Percentiles rank a stretch among this genome's conserved stretches.
These are phyloP conservation scores for Millerozyma acaciae DNA, from an alignment of 805 yeast genomes.

Conservation along the genomic window DNA sequence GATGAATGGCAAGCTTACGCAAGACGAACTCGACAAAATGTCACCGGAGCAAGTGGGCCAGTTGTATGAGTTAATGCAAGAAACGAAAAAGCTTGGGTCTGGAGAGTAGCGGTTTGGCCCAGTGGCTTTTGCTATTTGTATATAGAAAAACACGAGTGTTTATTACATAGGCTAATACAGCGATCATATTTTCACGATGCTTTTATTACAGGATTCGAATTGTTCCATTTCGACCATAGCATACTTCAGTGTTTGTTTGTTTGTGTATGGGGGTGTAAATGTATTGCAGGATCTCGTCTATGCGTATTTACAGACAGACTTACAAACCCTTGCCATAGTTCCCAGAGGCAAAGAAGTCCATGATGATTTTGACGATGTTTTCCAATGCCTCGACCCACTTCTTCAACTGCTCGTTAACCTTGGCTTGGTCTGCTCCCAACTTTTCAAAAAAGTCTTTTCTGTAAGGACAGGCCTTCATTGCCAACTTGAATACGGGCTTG, in stretches of 20 bases:
- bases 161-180: not conserved
- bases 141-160: not conserved
- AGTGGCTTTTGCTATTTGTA: no score
- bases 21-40: constrained; percentile 71
- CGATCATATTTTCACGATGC: not conserved
- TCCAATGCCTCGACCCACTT: constrained; percentile 79
- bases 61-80: constrained; percentile 72
- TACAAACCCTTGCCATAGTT: constrained; percentile 87
- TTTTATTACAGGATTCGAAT: no score
- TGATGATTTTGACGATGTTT: constrained; percentile 64
- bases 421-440: constrained; percentile 71
- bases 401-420: constrained; percentile 60
- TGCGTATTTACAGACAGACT: no score
- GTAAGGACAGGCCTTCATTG: constrained; percentile 94
- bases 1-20: constrained; percentile 48
- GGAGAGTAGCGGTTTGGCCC: no score
- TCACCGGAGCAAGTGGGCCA: constrained; percentile 88
- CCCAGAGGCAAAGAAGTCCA: constrained; percentile 73
- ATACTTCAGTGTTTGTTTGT: no score
- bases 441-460: constrained; percentile 80
- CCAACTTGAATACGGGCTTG: constrained; percentile 84
- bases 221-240: no score
- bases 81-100: constrained; percentile 43
- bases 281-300: no score
- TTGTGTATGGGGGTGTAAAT: no score